Evolutionary conservation across 2,329 filamentous ascomycete species (phyloP).

Genomic region (Phaeosphaeriaceae sp.): DNA sequence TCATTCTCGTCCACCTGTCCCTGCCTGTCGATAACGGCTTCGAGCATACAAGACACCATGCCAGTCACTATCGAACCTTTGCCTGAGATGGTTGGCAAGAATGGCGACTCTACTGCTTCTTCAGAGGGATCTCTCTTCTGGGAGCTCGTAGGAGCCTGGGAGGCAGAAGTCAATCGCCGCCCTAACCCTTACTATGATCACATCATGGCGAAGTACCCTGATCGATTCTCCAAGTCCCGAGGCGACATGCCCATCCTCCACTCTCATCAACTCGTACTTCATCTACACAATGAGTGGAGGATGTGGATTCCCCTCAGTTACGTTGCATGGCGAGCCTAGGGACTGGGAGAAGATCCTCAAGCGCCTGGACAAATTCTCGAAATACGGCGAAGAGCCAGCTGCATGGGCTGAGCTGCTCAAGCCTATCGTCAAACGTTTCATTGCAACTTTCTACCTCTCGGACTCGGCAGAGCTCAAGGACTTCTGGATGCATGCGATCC

Average conservation of each 20-base stretch:
- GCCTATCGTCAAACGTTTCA: conserved; percentile 57
- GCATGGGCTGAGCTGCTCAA: conserved; percentile 50
- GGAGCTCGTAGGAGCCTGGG: neutral
- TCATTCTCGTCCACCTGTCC: no score
- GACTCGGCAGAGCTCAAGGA: conserved; percentile 36
- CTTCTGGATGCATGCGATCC: conserved; percentile 55
- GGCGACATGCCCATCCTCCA: neutral
- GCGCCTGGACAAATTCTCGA: conserved; percentile 54
- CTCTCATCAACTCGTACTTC: conserved; percentile 59
- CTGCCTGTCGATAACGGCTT: no score
- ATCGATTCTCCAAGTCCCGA: neutral
- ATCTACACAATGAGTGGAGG: conserved; percentile 31
- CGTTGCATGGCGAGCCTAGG: conserved; percentile 55
- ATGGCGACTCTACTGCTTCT: neutral
- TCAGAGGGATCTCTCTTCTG: neutral
- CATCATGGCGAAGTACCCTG: neutral
- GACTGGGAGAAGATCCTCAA: conserved; percentile 57
- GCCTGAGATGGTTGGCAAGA: conserved; percentile 1
- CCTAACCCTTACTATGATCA: neutral
- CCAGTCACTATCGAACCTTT: conserved; percentile 4
- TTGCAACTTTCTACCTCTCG: conserved; percentile 52
- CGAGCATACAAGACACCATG: neutral
- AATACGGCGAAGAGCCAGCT: conserved; percentile 56
- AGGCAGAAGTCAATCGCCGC: neutral
- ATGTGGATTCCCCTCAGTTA: conserved; percentile 63